A percentile compares a stretch with the other conserved stretches of the same genome.
phyloP scores from a whole-genome alignment of 306 rosid species.

The Pyrus communis region DNA sequence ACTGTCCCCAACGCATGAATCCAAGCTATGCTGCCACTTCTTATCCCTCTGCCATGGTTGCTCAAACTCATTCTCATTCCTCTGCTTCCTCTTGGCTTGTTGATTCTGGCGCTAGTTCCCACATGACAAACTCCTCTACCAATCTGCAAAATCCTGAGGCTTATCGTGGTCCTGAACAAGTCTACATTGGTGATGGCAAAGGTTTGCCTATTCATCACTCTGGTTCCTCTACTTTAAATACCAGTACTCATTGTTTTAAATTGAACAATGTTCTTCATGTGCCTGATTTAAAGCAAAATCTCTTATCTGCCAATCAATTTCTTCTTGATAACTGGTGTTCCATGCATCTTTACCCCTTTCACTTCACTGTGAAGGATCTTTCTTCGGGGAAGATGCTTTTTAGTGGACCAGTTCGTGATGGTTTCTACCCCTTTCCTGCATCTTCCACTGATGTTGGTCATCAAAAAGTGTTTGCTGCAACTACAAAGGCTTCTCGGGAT shows the following conservation, averaged over 20 bases:
- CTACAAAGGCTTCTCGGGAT: background rate
- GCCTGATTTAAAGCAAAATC: background rate
- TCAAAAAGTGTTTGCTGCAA: background rate
- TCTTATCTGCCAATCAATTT: background rate
- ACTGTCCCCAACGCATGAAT: background rate
- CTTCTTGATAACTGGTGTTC: background rate
- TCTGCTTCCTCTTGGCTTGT: background rate
- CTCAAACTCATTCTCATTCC: background rate
- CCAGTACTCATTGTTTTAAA: too few species aligned
- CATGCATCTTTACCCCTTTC: too few species aligned
- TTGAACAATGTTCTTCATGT: too few species aligned
- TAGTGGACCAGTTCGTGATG: too few species aligned
- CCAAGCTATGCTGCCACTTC: background rate
- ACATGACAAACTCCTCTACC: accelerated
- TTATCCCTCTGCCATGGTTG: accelerated
- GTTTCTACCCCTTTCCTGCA: background rate
- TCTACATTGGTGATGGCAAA: too few species aligned
- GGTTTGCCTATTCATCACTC: too few species aligned
- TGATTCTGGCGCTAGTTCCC: background rate
- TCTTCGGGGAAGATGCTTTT: too few species aligned
- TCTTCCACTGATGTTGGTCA: accelerated
- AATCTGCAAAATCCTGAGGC: background rate
- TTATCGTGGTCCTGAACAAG: background rate
- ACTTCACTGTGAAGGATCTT: too few species aligned
- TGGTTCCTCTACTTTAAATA: too few species aligned